Percentiles rank a stretch among this genome's conserved stretches.
Conservation (phyloP, 768 basidiomycete species). For the Boletus subcaerulescens region DNA sequence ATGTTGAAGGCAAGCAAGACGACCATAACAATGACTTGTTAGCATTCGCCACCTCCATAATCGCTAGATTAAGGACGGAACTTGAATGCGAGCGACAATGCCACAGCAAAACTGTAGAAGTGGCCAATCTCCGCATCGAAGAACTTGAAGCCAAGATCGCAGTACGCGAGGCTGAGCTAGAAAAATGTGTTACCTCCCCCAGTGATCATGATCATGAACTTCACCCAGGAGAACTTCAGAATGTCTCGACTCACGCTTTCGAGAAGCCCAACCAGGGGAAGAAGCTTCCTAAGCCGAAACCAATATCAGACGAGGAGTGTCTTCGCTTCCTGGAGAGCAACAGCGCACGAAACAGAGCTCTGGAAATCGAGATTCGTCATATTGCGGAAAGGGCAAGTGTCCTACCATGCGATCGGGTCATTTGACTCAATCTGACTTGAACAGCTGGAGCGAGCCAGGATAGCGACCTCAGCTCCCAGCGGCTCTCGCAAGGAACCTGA, state of each 20-base stretch:
- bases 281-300: slow-evolving; percentile 13
- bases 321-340: slow-evolving; percentile 39
- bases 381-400: slow-evolving; percentile 36
- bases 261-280: neutral
- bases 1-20: neutral
- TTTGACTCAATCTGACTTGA: neutral
- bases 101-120: slow-evolving; percentile 39
- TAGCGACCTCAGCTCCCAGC: slow-evolving; percentile 1
- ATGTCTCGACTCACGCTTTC: neutral
- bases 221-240: neutral
- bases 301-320: slow-evolving; percentile 38
- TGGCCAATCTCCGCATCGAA: slow-evolving; percentile 40
- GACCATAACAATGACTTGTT: slow-evolving; percentile 28
- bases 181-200: slow-evolving; percentile 29
- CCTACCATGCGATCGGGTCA: neutral
- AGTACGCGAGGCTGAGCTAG: slow-evolving; percentile 55
- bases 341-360: slow-evolving; percentile 38
- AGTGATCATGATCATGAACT: neutral
- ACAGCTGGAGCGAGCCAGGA: slow-evolving; percentile 24
- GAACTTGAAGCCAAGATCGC: slow-evolving; percentile 53
- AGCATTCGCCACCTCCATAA: slow-evolving; percentile 44
- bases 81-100: slow-evolving; percentile 44
- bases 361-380: slow-evolving; percentile 44
- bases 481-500: neutral
- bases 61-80: slow-evolving; percentile 40